Evolutionary conservation across 805 yeast species (phyloP), one percentile per base, ranked within the genome.

Genomic region (Saccharomycopsis fermentans): DNA sequence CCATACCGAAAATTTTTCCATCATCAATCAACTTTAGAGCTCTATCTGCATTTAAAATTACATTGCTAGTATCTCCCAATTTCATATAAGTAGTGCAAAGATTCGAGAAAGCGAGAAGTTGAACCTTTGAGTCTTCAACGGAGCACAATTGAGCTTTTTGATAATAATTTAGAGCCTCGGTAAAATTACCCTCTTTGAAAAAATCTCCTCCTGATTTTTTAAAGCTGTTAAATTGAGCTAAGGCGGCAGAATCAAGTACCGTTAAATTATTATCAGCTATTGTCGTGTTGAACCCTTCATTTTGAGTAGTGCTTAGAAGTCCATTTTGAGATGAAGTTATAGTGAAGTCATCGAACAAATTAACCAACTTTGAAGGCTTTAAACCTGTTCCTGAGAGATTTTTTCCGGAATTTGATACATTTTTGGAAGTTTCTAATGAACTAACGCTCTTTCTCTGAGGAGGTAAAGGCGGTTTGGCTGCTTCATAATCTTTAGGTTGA

Each of bases 141-240:
- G 90, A 72, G 2, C 81, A 68, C 32, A 74, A 71, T n/a, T 81
- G 69, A 1, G 86, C 77, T 47, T 78, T 73, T 35, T 80, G 75
- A 67, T 87, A 94, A 57, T 77, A 75, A 32, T 73, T 77, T 14
- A 81, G 73, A 0, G 99, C 91, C 4, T 73, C 67, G 3, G 82
- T 69, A 68, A 86, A 94, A 68, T 94, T 92, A 19, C 99, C 99
- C n/a, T 81, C 78, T 58, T 81, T 80, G 73, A 83, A 94, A 1
- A 82, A 77, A 17, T 76, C 77, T 6, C 81, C 73, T 5, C 90
- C 99, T 27, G 73, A 36, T 17, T 51, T 60, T 12, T 62, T 55
- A 29, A 51, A 60, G 12, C 55, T 54, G 19, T 37, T 71, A 70
- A 64, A 76, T 72, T 47, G 74, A 4, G 26, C 24, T 52, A 58